Evolutionary conservation across 192 early-diverging fungal species (phyloP), one percentile per base, ranked within the genome.

Genomic region (Rhizophagus sp.): DNA sequence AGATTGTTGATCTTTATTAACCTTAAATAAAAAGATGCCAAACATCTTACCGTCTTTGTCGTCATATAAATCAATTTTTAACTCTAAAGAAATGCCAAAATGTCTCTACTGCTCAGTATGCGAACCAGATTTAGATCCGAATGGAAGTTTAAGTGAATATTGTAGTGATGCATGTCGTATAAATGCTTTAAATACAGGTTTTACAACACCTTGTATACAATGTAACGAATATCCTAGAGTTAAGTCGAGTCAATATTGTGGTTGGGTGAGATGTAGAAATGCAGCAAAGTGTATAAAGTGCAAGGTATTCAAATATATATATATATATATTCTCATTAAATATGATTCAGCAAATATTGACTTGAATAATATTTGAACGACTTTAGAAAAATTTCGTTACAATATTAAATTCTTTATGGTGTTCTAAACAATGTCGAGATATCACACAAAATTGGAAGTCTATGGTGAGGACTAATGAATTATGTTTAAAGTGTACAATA

Each of bases 141-240:
- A 78, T 41, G 76, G 76, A 1, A n/a, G 4, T 34, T 25, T 19
- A 33, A 57, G 76, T n/a, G 76, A 78, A 69, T 78, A 78, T 52
- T 78, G 76, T 49, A 30, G 44, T 2, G 76, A 78, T 52, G 66
- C 36, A 19, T 78, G 76, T 52, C 63, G 76, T 66, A 41, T 17
- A 25, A 62, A 69, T 9, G 76, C 76, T 27, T 68, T 44, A 47
- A 25, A 1, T n/a, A 27, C 76, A 49, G 76, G 65, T 4, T 41
- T 68, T 47, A 30, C 65, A 8, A 78, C 3, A 34, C 66, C 76
- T 22, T 78, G 76, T 78, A 50, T 17, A 33, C 22, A 49, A 30
- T 78, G 76, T 11, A 19, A 49, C 0, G 49, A 34, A 62, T 78
- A 69, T 68, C 65, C 76, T 44, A n/a, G 24, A 49, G 9, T 68